Evolutionary conservation across 352 stramenopile species (phyloP).

Genomic region (Phytophthora cactorum): DNA sequence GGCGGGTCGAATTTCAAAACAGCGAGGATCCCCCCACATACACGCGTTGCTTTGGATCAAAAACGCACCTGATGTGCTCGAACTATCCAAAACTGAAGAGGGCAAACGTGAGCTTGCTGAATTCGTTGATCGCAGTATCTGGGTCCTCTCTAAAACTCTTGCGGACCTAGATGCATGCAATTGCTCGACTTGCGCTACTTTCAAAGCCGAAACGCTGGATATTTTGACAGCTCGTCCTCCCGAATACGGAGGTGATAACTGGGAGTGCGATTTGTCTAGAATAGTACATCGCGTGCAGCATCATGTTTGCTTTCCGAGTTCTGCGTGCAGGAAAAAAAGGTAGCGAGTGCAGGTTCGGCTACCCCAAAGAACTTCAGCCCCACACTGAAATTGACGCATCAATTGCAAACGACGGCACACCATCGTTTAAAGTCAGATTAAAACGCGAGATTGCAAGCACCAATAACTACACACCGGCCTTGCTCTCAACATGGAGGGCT

Average conservation of each 20-base stretch:
- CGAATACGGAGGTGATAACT: background rate
- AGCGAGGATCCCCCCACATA: slow-evolving; percentile 30
- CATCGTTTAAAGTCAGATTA: slow-evolving; percentile 9
- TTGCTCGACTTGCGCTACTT: background rate
- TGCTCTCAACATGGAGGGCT: slow-evolving; percentile 20
- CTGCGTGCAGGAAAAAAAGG: slow-evolving; percentile 12
- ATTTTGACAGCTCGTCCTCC: slow-evolving; percentile 3
- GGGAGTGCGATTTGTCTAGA: slow-evolving; percentile 15
- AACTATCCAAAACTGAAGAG: slow-evolving; percentile 17
- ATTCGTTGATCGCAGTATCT: slow-evolving; percentile 18
- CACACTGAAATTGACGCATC: background rate
- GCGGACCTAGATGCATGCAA: slow-evolving; percentile 3
- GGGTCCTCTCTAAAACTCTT: slow-evolving; percentile 1
- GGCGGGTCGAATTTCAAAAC: slow-evolving; percentile 34
- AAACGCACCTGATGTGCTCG: slow-evolving; percentile 19
- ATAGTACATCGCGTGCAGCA: slow-evolving; percentile 25
- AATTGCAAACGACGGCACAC: slow-evolving; percentile 1
- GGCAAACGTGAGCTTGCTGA: slow-evolving; percentile 5
- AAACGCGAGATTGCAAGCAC: slow-evolving; percentile 12
- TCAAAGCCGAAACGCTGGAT: background rate
- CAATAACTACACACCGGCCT: slow-evolving; percentile 22
- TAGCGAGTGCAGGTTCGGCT: slow-evolving; percentile 14
- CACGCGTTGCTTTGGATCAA: slow-evolving; percentile 34
- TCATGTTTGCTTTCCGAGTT: slow-evolving; percentile 16
- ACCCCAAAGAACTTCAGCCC: slow-evolving; percentile 6